Base-by-base conservation (phyloP, 2,329 filamentous ascomycete genomes). In the Sporothrix euskadiensis region DNA sequence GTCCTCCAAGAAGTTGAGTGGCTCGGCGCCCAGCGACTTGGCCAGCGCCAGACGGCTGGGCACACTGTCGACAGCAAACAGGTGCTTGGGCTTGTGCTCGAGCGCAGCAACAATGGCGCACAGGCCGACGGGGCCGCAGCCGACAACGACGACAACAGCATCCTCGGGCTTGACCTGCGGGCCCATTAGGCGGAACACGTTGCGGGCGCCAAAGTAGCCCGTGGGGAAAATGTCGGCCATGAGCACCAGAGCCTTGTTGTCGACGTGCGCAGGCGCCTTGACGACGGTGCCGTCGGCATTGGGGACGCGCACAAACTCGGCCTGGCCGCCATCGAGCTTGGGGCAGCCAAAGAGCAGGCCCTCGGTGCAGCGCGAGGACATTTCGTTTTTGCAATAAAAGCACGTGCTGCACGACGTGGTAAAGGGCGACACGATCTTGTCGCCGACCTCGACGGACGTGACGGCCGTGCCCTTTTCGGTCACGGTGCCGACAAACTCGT, bases 161-260 rank as follows among this genome's bases (percentile, higher is more conserved):
- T 93, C 88, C 22, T 85, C 82, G 70, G 91, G 87, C 73, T 90
- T 85, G 16, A 75, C 54, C 75, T 89, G 85, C 16, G 83, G 73
- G 66, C 79, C 76, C 54, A 91, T 85, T 78, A 90, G 83, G 73
- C 88, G 88, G 81, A 97, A 91, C 7, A 90, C 94, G 78, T 94
- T 96, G 73, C 87, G 86, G 4, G 92, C 92, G 7, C 93, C 94
- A 78, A 94, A 97, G 83, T 89, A 97, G 8, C 94, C 92, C 0
- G 91, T 93, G 1, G 94, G 94, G 81, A 96, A 97, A 78, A 97
- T 97, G 79, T 97, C 94, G 19, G 93, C 94, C 94, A 97, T 97
- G 35, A 97, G 86, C 7, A 97, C 89, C 68, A 97, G 85, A 49
- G 89, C 89, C 76, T 92, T 88, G 77, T 95, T 91, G 26, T 91